phyloP scores from a whole-genome alignment of 352 stramenopile species.

The Pilasporangium apinafurcum region DNA sequence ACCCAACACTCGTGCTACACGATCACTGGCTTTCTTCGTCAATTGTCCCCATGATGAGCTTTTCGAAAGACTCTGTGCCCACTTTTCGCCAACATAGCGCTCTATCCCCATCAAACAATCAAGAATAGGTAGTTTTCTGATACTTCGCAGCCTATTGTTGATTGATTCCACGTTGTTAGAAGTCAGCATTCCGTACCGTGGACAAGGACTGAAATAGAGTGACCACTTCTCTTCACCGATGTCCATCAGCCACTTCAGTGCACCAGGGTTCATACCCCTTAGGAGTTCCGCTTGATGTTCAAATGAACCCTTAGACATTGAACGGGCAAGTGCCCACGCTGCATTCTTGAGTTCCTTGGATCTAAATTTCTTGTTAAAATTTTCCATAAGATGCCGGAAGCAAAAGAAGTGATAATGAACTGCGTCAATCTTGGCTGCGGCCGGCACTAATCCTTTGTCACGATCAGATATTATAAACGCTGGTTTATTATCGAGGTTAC shows the following conservation, averaged over 20 bases:
- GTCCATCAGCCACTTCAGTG: too few species aligned
- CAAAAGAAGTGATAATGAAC: background rate
- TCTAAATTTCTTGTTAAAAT: slow-evolving; percentile 11
- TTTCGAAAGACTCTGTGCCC: too few species aligned
- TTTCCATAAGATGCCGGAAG: slow-evolving; percentile 5
- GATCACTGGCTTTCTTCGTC: too few species aligned
- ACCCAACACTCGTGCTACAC: too few species aligned
- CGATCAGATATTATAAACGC: background rate
- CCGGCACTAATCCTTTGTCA: background rate
- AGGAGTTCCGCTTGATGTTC: too few species aligned
- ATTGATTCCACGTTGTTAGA: slow-evolving; percentile 6
- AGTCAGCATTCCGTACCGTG: background rate
- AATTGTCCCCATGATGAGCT: too few species aligned
- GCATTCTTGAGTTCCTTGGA: background rate
- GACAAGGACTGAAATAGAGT: slow-evolving; percentile 1
- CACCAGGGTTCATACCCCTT: too few species aligned
- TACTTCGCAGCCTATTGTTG: background rate
- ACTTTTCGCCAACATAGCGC: too few species aligned
- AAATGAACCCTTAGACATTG: too few species aligned
- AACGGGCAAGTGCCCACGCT: too few species aligned
- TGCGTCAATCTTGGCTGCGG: background rate
- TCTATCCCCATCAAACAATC: slow-evolving; percentile 3
- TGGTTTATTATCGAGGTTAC: background rate
- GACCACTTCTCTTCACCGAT: too few species aligned
- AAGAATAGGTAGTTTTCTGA: background rate